phyloP scores from a whole-genome alignment of 2,329 filamentous ascomycete species.

The Stachybotrys chartarum region DNA sequence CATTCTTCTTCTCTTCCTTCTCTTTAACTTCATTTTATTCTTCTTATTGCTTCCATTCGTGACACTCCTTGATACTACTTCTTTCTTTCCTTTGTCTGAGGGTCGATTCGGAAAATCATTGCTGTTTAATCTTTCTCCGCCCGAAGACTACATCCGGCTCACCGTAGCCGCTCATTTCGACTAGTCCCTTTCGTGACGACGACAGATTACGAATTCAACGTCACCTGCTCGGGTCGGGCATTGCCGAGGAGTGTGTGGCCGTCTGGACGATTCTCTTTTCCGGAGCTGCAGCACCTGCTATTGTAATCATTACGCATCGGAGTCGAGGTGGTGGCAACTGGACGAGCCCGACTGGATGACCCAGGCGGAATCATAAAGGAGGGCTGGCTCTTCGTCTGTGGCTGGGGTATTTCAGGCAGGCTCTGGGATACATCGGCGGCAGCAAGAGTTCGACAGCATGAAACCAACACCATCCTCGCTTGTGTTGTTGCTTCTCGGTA shows the following conservation, averaged over 20 bases:
- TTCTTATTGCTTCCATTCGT: neutral
- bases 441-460: slow-evolving; percentile 22
- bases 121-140: neutral
- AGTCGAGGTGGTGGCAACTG: neutral
- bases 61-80: neutral
- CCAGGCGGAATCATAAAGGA: neutral
- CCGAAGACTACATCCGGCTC: neutral
- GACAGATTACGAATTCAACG: neutral
- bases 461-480: slow-evolving; percentile 20
- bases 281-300: no score
- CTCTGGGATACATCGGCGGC: neutral
- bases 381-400: neutral
- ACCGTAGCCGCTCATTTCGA: neutral
- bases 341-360: neutral
- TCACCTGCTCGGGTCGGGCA: neutral
- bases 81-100: neutral
- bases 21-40: neutral
- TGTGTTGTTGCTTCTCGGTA: slow-evolving; percentile 12
- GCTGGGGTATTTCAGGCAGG: neutral
- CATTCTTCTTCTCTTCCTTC: neutral
- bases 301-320: neutral
- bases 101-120: neutral
- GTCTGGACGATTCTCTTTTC: no score
- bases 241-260: neutral
- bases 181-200: neutral